Conservation (phyloP, 2,329 filamentous ascomycete species). For the Nannizziopsis barbatae region DNA sequence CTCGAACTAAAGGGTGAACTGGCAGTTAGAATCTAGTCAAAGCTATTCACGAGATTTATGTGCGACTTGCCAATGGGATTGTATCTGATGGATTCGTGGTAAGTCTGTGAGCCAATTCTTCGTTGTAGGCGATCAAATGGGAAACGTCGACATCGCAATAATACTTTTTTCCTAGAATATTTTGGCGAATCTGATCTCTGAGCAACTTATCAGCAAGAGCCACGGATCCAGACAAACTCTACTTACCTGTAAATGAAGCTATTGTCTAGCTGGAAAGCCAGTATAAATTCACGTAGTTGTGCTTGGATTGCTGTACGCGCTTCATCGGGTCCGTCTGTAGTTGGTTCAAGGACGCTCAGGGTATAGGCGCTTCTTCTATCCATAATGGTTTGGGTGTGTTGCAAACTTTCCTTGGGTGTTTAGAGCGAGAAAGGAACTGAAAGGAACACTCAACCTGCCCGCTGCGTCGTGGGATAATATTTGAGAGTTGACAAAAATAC, state of each 20-base stretch:
- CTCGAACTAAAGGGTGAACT: slow-evolving; percentile 58
- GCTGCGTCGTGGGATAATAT: slow-evolving; percentile 4
- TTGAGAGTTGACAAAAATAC: not conserved
- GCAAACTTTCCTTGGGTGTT: not conserved
- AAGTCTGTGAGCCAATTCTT: slow-evolving; percentile 82
- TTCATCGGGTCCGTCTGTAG: slow-evolving; percentile 55
- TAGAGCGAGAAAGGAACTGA: not conserved
- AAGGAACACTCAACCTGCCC: slow-evolving; percentile 7
- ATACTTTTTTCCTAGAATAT: slow-evolving; percentile 86
- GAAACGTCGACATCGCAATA: slow-evolving; percentile 94
- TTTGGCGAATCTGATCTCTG: slow-evolving; percentile 91
- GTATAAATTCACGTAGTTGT: slow-evolving; percentile 77
- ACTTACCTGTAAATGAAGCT: slow-evolving; percentile 81
- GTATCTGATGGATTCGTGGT: slow-evolving; percentile 84
- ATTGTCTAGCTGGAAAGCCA: slow-evolving; percentile 89
- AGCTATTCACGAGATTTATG: not conserved
- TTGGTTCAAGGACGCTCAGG: slow-evolving; percentile 64
- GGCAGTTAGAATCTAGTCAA: slow-evolving; percentile 2
- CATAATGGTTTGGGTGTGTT: slow-evolving; percentile 41
- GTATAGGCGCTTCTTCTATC: slow-evolving; percentile 82
- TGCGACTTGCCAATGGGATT: slow-evolving; percentile 65
- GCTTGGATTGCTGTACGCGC: slow-evolving; percentile 61
- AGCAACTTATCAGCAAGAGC: not conserved
- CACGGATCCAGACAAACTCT: not conserved
- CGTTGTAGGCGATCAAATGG: slow-evolving; percentile 90